Evolutionary conservation across 129 eudicot genomes (phyloP), one percentile per base, ranked within the genome.

Genomic region (Helianthus tuberosus): DNA sequence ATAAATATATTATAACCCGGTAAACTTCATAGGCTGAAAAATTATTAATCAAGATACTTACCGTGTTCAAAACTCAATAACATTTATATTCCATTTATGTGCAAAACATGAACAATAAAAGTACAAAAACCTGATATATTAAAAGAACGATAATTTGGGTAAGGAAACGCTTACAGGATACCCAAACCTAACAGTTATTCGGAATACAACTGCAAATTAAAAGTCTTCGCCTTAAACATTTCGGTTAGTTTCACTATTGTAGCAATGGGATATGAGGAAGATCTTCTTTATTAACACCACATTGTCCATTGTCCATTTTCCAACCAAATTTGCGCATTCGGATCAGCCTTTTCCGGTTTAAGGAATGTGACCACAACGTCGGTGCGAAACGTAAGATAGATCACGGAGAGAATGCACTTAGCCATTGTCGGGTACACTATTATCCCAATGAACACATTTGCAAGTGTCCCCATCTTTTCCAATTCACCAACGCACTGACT

Each of bases 301-400:
- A 50, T 52, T n/a, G n/a, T n/a, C n/a, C n/a, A n/a, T n/a, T n/a
- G n/a, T n/a, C n/a, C n/a, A n/a, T n/a, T 54, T 74, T 86, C 97
- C 83, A 86, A 73, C 69, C 29, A 54, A 20, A 57, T 61, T 64
- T 83, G 82, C 11, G 74, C 72, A 20, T 20, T 23, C 5, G 77
- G 75, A 63, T 83, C 88, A 8, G 17, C 17, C 65, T 87, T 87
- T 51, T 81, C 23, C 0, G 83, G 84, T 5, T 87, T 89, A 62
- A 78, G 68, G 71, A 54, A 91, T 6, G 96, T 89, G 3, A 65
- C 80, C 25, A 87, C 89, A 3, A 53, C 72, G 46, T 92, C 96
- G 74, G 84, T 86, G 8, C 96, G 79, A 27, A 82, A 72, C 89
- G 84, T 82, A 27, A 89, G 92, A 69, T 89, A 89, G 44, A 86